Base-by-base conservation (phyloP, 495 filamentous ascomycete genomes). In the Penicillium lagena region DNA sequence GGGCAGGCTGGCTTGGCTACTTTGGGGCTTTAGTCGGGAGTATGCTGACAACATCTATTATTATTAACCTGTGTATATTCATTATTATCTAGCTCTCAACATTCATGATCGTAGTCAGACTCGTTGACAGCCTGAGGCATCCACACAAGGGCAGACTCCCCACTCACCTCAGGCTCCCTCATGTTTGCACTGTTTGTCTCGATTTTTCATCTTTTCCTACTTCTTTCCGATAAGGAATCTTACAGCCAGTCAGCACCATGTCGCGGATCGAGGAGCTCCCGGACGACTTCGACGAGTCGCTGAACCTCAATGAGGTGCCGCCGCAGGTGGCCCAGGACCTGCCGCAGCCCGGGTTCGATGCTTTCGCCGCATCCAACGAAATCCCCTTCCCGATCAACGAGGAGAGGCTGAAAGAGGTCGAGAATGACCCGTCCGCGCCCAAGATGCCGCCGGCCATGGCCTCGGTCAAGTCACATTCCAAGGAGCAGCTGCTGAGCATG, bases 401-500 rank as follows among this genome's bases (percentile, higher is more conserved):
- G 36, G 67, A 70, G 39, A 55, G 58, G 4, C 31, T 69, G 43
- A 67, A 63, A 46, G 62, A 61, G 42, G 29, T 62, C 11, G 37
- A 63, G 14, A 53, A 61, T 37, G 60, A 67, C 31, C 56, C 61
- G 1, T 54, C 52, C 13, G 63, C 59, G 13, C 64, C 64, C 9
- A 55, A 66, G 17, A 55, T 87, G 14, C 81, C 86, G 9, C 82
- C 85, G 0, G 55, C 53, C 1, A 71, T 83, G 68, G 79, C 79
- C 4, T 71, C 77, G 33, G 66, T 79, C 28, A 64, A 70, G 13
- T 74, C 76, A 47, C 78, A 86, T 60, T 79, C 82, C 3, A 71
- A 78, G 1, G 83, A 87, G 32, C 85, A 94, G 49, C 70, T 93
- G 10, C 59, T 86, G 15, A 71, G 75, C 17, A 83, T 89, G 51